Conservation (phyloP, 2,329 filamentous ascomycete genomes). For the Trichophyton mentagrophytes region DNA sequence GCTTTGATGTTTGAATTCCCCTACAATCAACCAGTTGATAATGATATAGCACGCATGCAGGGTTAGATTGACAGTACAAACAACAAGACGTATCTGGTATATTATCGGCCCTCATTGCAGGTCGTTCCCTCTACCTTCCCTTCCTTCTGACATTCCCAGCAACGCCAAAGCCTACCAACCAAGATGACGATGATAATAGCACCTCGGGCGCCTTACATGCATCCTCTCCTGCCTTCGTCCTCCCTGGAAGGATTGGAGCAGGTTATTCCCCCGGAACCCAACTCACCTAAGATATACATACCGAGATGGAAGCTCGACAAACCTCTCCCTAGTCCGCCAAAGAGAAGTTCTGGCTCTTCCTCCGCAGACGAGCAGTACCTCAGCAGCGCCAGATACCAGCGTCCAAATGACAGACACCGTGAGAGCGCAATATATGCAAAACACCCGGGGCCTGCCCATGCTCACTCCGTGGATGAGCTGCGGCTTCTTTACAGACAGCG, state of each 20-base stretch:
- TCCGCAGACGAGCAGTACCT: background rate
- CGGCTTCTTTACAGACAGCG: background rate
- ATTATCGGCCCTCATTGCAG: background rate
- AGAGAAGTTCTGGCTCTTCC: background rate
- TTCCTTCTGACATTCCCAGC: background rate
- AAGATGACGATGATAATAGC: background rate
- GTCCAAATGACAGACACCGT: background rate
- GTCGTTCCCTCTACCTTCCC: background rate
- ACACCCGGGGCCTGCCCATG: background rate
- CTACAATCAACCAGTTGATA: background rate
- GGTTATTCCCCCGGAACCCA: background rate
- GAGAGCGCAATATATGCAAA: background rate
- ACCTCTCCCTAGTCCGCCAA: constrained; percentile 1
- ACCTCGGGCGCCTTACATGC: background rate
- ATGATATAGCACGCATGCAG: background rate
- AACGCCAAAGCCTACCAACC: background rate
- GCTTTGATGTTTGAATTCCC: background rate
- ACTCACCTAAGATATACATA: background rate
- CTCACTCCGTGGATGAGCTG: background rate
- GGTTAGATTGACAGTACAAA: background rate
- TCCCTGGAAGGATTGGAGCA: constrained; percentile 5
- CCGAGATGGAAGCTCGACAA: constrained; percentile 5
- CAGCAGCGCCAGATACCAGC: background rate
- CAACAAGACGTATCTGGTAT: background rate
- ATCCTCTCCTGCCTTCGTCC: background rate